These are phyloP conservation scores for Leccinum brunneo-olivaceum DNA, from an alignment of 1,284 basidiomycete species.

Conservation along the genomic window DNA sequence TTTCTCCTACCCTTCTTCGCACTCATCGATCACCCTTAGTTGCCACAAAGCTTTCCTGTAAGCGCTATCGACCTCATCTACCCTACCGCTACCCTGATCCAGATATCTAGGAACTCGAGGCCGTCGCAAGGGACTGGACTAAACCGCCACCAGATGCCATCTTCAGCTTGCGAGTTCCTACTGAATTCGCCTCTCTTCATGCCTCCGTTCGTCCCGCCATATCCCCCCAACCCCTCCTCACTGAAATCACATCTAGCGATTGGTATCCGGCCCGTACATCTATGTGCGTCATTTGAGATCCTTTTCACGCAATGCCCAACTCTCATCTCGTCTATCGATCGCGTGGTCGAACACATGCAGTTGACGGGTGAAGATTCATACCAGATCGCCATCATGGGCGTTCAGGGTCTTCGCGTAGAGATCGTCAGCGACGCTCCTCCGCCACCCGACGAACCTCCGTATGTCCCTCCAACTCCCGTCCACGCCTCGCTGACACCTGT, in stretches of 20 bases:
- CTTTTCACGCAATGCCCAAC: slow-evolving; percentile 8
- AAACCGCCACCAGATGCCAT: slow-evolving; percentile 71
- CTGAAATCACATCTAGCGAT: slow-evolving; percentile 42
- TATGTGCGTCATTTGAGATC: slow-evolving; percentile 46
- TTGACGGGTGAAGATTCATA: slow-evolving; percentile 76
- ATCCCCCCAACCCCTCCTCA: slow-evolving; percentile 1
- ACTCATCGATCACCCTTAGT: slow-evolving; percentile 33
- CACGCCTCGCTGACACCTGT: slow-evolving; percentile 11
- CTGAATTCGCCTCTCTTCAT: slow-evolving; percentile 75
- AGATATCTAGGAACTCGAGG: slow-evolving; percentile 61
- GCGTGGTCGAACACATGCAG: slow-evolving; percentile 34
- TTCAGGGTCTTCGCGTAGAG: slow-evolving; percentile 73
- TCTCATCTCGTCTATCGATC: slow-evolving; percentile 17
- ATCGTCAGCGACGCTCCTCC: slow-evolving; percentile 76
- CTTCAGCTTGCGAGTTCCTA: slow-evolving; percentile 68
- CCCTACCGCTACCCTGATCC: neutral
- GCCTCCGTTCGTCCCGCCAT: slow-evolving; percentile 52
- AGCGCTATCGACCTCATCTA: slow-evolving; percentile 16
- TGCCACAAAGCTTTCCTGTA: slow-evolving; percentile 58
- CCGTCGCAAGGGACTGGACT: slow-evolving; percentile 72
- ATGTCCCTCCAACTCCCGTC: slow-evolving; percentile 32
- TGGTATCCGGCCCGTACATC: slow-evolving; percentile 71
- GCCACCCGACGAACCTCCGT: slow-evolving; percentile 74
- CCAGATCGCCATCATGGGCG: slow-evolving; percentile 72
- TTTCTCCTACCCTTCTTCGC: slow-evolving; percentile 1